Evolutionary conservation across 768 basidiomycete genomes (phyloP), one percentile per base, ranked within the genome.

Genomic region (Mycena pura): DNA sequence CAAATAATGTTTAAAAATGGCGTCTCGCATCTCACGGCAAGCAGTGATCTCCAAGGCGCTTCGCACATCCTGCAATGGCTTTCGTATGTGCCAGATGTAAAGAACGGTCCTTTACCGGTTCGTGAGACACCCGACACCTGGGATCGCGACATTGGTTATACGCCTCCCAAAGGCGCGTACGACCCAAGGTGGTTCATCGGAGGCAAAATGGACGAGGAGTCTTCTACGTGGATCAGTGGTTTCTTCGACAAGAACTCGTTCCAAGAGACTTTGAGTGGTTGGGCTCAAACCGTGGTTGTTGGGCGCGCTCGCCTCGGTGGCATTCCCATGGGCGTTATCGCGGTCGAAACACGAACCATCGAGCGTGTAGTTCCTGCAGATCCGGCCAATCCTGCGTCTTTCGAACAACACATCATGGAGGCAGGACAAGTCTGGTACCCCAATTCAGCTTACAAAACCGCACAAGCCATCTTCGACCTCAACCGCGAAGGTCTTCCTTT

Each of bases 1-100:
- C 97, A 99, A 72, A 99, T 99, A 82, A 99, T 99, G 97, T 92
- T 95, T 87, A 98, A 98, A 87, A 99, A 99, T 72, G 97, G 97
- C 77, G 93, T 99, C 55, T 97, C 96, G 5, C 97, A 99, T 74
- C 80, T 99, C 59, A 96, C 94, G 4, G 96, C 97, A 31, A 86
- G 86, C 69, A 98, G 95, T 73, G 97, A 99, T 73, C 80, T 99
- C 31, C 93, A 99, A 75, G 97, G 97, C 59, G 95, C 96, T 15
- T 89, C 90, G 24, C 91, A 95, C 60, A 98, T 99, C 66, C 79
- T 98, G 43, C 86, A 95, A 67, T 99, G 97, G 95, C 73, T 99
- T 60, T 92, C 95, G 9, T 99, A 95, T 74, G 84, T 99, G 2
- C 96, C 97, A 10, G 91, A 91, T 69, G 79, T 80, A 68, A 94